Percentiles rank a stretch among this genome's conserved stretches.
Evolutionary conservation across 495 filamentous ascomycete species (phyloP).

Genomic region (Aspergillus affinis): DNA sequence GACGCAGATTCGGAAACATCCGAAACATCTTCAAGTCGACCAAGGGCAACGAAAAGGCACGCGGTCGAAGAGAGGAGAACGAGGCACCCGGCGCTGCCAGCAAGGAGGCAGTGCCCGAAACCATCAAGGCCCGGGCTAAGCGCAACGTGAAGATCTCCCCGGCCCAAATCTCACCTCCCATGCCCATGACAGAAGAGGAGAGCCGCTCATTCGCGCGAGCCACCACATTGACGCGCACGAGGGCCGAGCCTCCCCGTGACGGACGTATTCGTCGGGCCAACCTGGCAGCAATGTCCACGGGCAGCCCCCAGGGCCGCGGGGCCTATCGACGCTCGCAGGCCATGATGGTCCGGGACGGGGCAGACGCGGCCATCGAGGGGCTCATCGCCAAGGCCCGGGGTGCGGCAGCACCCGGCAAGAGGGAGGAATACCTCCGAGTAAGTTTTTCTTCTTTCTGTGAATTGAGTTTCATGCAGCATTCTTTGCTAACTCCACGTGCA

Average conservation of each 20-base stretch:
- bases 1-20: conserved; percentile 18
- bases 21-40: conserved; percentile 22
- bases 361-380: conserved; percentile 4
- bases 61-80: conserved; percentile 7
- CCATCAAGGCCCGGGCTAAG: conserved; percentile 11
- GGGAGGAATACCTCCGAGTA: conserved; percentile 22
- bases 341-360: not conserved
- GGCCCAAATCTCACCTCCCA: conserved; percentile 1
- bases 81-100: not conserved
- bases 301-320: conserved; percentile 14
- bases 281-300: conserved; percentile 14
- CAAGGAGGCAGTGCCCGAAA: conserved; percentile 1
- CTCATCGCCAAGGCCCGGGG: conserved; percentile 15
- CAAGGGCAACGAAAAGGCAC: conserved; percentile 14
- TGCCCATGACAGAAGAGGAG: not conserved
- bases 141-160: conserved; percentile 12
- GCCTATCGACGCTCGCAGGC: conserved; percentile 1
- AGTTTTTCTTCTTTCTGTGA: conserved; percentile 2
- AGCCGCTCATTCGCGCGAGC: conserved; percentile 19
- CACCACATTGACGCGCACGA: conserved; percentile 20
- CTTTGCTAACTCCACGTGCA: conserved; percentile 5
- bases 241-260: conserved; percentile 3
- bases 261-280: conserved; percentile 10
- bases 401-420: conserved; percentile 7
- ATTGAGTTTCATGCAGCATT: not conserved